Evolutionary conservation across 805 yeast genomes (phyloP), one percentile per base, ranked within the genome.

Genomic region (Candida ipomoeae): DNA sequence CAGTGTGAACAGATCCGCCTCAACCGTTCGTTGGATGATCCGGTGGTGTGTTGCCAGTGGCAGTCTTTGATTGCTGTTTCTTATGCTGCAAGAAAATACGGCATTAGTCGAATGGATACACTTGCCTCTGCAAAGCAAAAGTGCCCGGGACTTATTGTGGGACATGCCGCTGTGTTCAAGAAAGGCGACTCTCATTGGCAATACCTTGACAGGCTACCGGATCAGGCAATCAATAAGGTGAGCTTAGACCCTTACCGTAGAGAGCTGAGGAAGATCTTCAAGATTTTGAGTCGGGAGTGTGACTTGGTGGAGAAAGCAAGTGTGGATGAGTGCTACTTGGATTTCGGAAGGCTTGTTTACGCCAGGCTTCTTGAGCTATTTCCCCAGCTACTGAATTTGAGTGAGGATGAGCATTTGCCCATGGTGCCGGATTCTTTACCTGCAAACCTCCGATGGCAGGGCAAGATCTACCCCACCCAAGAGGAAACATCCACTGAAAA

Each of bases 11-110:
- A 86, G 57, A 71, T 88, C 5, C 69, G 97, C 39, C 74, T 89
- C 15, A 85, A 85, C 0, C 68, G 85, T 14, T 67, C 83, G 1
- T 71, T 70, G 1, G 80, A 82, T 2, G 91, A 83, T 54, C 97
- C 99, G 0, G 85, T 94, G 1, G 97, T 90, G 0, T 91, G 97
- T 64, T 89, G 89, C 4, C 99, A 94, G 62, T 94, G 99, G 99
- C 75, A 78, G 44, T 77, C 91, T 0, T 69, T 94, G 2, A 92
- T 94, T 51, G 99, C 99, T 0, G 95, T 94, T 0, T 82, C 87
- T 2, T 89, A 89, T 66, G 87, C 97, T 0, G 98, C 99, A 0
- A 73, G 97, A 37, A 81, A 83, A 48, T 90, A 63, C 63, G 97
- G 97, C 0, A 83, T 94, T 18, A 73, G 80, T 14, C 70, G 99